Percentiles rank a stretch among this genome's conserved stretches.
These are phyloP conservation scores for Cutaneotrichosporon cavernicola DNA, from an alignment of 1,284 basidiomycete species.

Conservation along the genomic window DNA sequence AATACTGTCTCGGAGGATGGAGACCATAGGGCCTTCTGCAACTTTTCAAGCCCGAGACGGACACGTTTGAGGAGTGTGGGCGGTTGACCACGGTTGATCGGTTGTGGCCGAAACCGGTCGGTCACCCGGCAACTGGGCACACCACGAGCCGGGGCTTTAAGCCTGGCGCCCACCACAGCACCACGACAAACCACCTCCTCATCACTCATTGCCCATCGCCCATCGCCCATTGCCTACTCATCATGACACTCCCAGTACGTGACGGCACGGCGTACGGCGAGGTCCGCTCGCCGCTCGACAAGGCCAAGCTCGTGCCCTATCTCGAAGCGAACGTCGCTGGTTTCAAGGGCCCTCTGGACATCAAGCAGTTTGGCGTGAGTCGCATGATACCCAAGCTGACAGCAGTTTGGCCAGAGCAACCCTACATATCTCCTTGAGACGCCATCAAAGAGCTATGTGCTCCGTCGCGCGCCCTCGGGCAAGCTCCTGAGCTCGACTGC, in stretches of 20 bases:
- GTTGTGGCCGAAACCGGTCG: not conserved
- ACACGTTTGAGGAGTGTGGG: too few relatives aligned
- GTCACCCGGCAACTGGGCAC: not conserved
- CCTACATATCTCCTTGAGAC: slow-evolving; percentile 70
- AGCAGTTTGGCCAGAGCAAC: slow-evolving; percentile 66
- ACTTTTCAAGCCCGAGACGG: not conserved
- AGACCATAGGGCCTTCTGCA: not conserved
- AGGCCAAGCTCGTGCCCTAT: slow-evolving; percentile 66
- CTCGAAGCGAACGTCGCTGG: slow-evolving; percentile 61
- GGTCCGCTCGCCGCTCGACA: slow-evolving; percentile 67
- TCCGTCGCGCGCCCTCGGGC: slow-evolving; percentile 89
- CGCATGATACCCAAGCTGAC: slow-evolving; percentile 24
- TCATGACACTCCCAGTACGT: not conserved
- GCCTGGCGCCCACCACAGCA: not conserved
- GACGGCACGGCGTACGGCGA: slow-evolving; percentile 19
- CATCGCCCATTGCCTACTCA: not conserved
- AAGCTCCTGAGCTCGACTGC: slow-evolving; percentile 81
- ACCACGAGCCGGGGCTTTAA: not conserved
- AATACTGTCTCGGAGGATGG: too few relatives aligned
- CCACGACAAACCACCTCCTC: not conserved
- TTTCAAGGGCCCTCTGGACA: slow-evolving; percentile 66
- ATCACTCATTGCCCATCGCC: not conserved
- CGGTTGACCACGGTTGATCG: not conserved
- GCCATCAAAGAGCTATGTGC: slow-evolving; percentile 57
- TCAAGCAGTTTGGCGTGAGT: slow-evolving; percentile 88